Percentiles rank a stretch among this genome's conserved stretches.
Evolutionary conservation across 192 early-diverging fungal genomes (phyloP).

Genomic region (Podochytrium sp.): DNA sequence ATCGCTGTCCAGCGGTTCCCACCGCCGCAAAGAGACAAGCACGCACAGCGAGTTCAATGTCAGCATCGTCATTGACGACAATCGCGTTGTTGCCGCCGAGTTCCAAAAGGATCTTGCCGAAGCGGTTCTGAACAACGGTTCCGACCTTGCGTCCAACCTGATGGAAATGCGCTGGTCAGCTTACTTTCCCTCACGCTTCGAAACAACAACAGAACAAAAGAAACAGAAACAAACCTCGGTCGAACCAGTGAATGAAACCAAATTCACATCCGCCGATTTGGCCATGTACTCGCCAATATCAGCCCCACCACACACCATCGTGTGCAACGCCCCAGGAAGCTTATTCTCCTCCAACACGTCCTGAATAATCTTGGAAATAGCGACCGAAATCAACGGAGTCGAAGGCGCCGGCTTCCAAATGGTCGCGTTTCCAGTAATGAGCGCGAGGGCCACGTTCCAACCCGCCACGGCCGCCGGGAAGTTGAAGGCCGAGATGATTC

Average conservation of each 20-base stretch:
- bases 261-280: conserved; percentile 68
- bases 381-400: conserved; percentile 77
- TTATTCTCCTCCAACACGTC: conserved; percentile 79
- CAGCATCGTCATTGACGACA: conserved; percentile 89
- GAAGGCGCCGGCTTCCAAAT: conserved; percentile 79
- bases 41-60: conserved; percentile 85
- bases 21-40: conserved; percentile 92
- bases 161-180: neutral
- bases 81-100: conserved; percentile 97
- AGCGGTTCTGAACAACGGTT: conserved; percentile 77
- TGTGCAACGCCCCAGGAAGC: conserved; percentile 81
- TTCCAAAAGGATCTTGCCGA: conserved; percentile 87
- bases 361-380: conserved; percentile 84
- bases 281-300: conserved; percentile 83
- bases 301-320: conserved; percentile 81
- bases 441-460: conserved; percentile 90
- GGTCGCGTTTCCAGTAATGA: conserved; percentile 89
- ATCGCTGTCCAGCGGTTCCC: conserved; percentile 94
- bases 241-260: conserved; percentile 91
- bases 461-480: conserved; percentile 92
- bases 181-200: too few species aligned
- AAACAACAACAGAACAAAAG: too few species aligned
- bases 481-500: conserved; percentile 94
- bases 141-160: conserved; percentile 70
- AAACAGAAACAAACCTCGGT: conserved; percentile 55